phyloP scores from a whole-genome alignment of 2,329 filamentous ascomycete genomes.

The Diaporthe batatas region DNA sequence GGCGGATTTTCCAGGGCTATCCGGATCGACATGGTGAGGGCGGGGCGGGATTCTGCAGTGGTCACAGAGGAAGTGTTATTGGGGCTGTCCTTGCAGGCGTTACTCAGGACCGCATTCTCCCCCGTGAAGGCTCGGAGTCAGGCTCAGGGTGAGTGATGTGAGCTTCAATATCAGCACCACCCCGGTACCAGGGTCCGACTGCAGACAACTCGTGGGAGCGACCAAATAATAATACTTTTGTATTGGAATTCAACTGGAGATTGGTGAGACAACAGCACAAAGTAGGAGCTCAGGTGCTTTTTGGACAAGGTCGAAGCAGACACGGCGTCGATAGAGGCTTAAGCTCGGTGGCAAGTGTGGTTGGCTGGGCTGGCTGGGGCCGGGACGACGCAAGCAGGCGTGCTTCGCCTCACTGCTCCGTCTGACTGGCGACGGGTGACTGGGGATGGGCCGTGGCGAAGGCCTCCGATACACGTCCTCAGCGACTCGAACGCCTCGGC shows the following conservation, averaged over 20 bases:
- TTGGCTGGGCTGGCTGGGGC: constrained; percentile 3
- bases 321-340: constrained; percentile 13
- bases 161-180: not conserved
- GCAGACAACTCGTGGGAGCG: not conserved
- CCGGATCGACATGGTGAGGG: constrained; percentile 71
- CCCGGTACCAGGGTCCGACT: not conserved
- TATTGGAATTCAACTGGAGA: not conserved
- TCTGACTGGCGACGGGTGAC: constrained; percentile 17
- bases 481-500: not conserved
- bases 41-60: not conserved
- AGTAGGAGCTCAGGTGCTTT: not conserved
- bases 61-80: not conserved
- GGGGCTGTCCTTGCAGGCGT: constrained; percentile 8
- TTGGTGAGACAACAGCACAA: not conserved
- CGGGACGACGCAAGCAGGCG: constrained; percentile 31
- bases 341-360: constrained; percentile 1
- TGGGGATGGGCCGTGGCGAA: constrained; percentile 8
- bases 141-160: not conserved
- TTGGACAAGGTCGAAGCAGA: not conserved
- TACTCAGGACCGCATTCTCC: constrained; percentile 22
- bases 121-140: not conserved
- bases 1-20: constrained; percentile 76
- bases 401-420: constrained; percentile 40
- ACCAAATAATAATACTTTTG: not conserved
- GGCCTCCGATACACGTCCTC: constrained; percentile 18